A percentile compares a stretch with the other conserved stretches of the same genome.
Conservation (phyloP, 306 rosid species). For the Sicyos edulis region DNA sequence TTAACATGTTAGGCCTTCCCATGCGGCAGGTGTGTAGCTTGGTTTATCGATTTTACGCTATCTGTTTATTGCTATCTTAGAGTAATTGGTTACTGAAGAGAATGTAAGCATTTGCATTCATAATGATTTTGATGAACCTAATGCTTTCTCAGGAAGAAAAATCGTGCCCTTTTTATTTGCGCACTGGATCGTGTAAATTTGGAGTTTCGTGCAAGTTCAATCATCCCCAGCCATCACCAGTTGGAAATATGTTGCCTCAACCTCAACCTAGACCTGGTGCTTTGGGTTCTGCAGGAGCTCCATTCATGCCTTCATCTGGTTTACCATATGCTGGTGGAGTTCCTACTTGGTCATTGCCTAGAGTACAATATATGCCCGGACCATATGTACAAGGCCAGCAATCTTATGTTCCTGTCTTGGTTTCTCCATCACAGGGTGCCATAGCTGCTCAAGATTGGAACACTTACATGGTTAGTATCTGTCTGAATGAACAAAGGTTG, state of each 20-base stretch:
- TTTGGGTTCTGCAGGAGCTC: conserved; percentile 39
- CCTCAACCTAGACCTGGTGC: conserved; percentile 46
- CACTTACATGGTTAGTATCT: conserved; percentile 67
- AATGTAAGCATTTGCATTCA: no score
- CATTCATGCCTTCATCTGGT: conserved; percentile 53
- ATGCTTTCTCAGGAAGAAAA: conserved; percentile 67
- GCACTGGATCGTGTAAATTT: conserved; percentile 81
- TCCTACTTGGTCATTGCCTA: conserved; percentile 62
- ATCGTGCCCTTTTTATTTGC: conserved; percentile 77
- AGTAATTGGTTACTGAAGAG: neutral
- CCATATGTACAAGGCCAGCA: conserved; percentile 42
- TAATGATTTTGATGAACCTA: neutral
- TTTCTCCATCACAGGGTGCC: conserved; percentile 66
- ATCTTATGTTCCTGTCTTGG: conserved; percentile 58
- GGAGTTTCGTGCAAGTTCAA: conserved; percentile 94
- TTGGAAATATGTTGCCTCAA: conserved; percentile 39
- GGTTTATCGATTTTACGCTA: conserved; percentile 4
- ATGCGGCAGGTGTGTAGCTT: conserved; percentile 64
- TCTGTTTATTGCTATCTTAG: neutral
- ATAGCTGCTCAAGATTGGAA: conserved; percentile 68
- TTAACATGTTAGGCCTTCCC: conserved; percentile 77
- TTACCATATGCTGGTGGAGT: conserved; percentile 55
- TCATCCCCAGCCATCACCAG: conserved; percentile 67
- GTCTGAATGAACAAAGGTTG: neutral
- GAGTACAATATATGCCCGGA: conserved; percentile 62